Base-by-base conservation (phyloP, 805 yeast species). In the Cyberlindnera samutprakarnensis region DNA sequence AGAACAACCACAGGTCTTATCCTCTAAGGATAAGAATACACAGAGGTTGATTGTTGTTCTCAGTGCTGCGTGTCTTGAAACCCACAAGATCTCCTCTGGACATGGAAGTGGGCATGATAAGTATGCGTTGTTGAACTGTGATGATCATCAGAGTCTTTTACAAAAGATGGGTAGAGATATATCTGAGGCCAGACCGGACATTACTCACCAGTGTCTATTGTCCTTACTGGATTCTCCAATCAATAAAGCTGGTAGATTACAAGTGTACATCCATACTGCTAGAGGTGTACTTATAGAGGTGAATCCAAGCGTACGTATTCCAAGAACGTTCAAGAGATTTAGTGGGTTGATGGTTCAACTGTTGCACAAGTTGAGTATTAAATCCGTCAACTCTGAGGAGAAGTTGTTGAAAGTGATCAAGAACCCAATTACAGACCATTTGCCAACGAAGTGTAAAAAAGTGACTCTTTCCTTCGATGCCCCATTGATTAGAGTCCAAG, bases 181-280 rank as follows among this genome's bases (percentile, higher is more conserved):
- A 42, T 85, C 95, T 30, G 98, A 92, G 54, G 97, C 96, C 7
- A 77, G 98, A 59, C 98, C 98, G n/a, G 98, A 92, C 58, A 92
- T 92, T 51, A 92, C 98, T 27, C 98, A 92, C 56, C 98, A 90
- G 62, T 92, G 98, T 68, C 72, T 92, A 25, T 68, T 92, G 59
- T 90, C 98, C 4, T 67, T 92, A 43, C 68, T 92, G 49, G 98
- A 92, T 58, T 85, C 96, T n/a, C 98, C 98, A 26, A 82, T 92
- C 50, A 92, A 92, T 65, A 92, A 92, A 61, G 97, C 96, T 6
- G 98, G 98, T 7, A 85, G 77, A 58, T 70, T 92, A 45, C 98
- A 92, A 61, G 98, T 92, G 11, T 92, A 90, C 60, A 87, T 92
- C 37, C 95, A 86, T 48, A 92, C 98, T 10, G 90, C 96, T 14